Percentiles rank a stretch among this genome's conserved stretches.
Evolutionary conservation across 345 rosid genomes (phyloP).

Genomic region (Ceriops decandra): DNA sequence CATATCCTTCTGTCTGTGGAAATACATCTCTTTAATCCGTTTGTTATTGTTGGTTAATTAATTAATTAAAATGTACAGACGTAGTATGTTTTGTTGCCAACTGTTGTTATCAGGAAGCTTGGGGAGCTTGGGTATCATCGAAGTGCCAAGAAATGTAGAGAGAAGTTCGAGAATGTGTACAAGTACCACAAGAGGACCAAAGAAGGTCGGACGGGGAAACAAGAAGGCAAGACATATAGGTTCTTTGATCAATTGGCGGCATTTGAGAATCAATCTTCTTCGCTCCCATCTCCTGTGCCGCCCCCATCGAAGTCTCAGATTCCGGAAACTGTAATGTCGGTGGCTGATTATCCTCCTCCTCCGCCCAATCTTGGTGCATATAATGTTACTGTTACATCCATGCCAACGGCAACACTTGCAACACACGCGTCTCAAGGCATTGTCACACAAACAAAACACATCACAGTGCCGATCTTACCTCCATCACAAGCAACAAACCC

Average conservation of each 20-base stretch:
- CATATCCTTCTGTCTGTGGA: not conserved
- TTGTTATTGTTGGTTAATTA: conserved; percentile 6
- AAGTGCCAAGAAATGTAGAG: conserved; percentile 1
- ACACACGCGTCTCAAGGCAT: conserved; percentile 11
- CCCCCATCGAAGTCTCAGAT: not conserved
- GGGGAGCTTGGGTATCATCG: conserved; percentile 1
- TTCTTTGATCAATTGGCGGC: not conserved
- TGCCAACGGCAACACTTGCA: not conserved
- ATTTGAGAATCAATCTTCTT: not conserved
- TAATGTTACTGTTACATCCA: conserved; percentile 35
- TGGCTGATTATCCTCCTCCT: conserved; percentile 28
- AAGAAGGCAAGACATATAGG: not conserved
- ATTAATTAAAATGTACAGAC: not conserved
- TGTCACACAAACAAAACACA: conserved; percentile 17
- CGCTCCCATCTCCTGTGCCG: not conserved
- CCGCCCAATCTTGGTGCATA: not conserved
- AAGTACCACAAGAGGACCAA: not conserved
- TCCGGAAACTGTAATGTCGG: conserved; percentile 15
- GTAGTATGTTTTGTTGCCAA: not conserved
- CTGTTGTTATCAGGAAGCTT: not conserved
- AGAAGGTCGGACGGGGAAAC: not conserved
- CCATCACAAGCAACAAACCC: conserved; percentile 5
- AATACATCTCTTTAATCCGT: not conserved
- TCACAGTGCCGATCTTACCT: conserved; percentile 6
- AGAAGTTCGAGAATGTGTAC: not conserved